A percentile compares a stretch with the other conserved stretches of the same genome.
Conservation (phyloP, 495 filamentous ascomycete species). For the Xylaria acuta region DNA sequence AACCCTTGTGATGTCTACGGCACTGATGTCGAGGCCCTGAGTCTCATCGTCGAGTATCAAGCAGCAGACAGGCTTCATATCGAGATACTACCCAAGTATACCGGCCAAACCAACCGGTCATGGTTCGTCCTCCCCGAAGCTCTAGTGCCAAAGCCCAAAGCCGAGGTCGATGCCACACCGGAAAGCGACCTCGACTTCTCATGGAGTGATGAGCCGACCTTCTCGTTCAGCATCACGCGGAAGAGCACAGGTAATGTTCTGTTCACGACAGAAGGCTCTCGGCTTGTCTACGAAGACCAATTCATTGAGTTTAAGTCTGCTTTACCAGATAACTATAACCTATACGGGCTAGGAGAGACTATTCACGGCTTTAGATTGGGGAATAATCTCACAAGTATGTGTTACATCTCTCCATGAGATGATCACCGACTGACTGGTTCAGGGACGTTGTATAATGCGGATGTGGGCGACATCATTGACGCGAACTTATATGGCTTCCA, state of each 20-base stretch:
- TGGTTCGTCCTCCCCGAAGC: slow-evolving; percentile 72
- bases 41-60: slow-evolving; percentile 74
- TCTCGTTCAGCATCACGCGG: slow-evolving; percentile 74
- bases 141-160: slow-evolving; percentile 64
- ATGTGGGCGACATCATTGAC: slow-evolving; percentile 67
- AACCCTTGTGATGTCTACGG: slow-evolving; percentile 75
- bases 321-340: slow-evolving; percentile 73
- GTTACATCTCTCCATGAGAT: neutral
- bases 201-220: slow-evolving; percentile 69
- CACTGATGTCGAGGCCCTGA: slow-evolving; percentile 68
- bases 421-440: slow-evolving; percentile 8
- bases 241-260: slow-evolving; percentile 68
- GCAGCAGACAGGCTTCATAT: slow-evolving; percentile 75
- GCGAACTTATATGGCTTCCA: slow-evolving; percentile 84
- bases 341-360: slow-evolving; percentile 87
- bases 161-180: slow-evolving; percentile 45
- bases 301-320: slow-evolving; percentile 77
- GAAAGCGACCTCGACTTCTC: slow-evolving; percentile 62
- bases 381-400: slow-evolving; percentile 73
- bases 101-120: slow-evolving; percentile 67
- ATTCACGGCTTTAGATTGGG: slow-evolving; percentile 75
- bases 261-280: slow-evolving; percentile 72
- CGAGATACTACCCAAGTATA: slow-evolving; percentile 72
- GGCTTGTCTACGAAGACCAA: slow-evolving; percentile 80
- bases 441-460: slow-evolving; percentile 74